Evolutionary conservation across 208 protist genomes (phyloP), one percentile per base, ranked within the genome.

Genomic region (Histomonas meleagridis): DNA sequence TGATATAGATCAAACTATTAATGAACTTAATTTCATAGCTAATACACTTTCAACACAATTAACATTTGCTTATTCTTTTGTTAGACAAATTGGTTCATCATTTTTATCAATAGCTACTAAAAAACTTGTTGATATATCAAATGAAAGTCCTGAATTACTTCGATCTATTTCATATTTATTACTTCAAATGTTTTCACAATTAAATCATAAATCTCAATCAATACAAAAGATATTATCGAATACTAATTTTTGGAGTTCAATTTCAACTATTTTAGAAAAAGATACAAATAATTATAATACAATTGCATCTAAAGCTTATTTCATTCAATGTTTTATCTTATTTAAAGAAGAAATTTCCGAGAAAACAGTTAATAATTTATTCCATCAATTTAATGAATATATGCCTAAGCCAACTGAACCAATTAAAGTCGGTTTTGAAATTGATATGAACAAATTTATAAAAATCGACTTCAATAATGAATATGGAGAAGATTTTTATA

Each of bases 21-120:
- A 51, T 38, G 46, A 86, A 55, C 16, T 86, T n/a, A 28, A 86
- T 55, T 86, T 86, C 46, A 86, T 86, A 38, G 23, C 76, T 38
- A 9, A 86, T 48, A 55, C 76, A 57, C 28, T 86, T 3, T 51
- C 28, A n/a, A 43, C 76, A 38, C 76, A 86, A 38, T n/a, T 48
- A 38, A 4, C 46, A 21, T 86, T 86, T 48, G 76, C 76, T 14
- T 86, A 86, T 86, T 86, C 76, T 18, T 86, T 86, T 35, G 76
- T 86, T 7, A 5, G 46, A 1, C 43, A 46, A 43, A 18, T 86
- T n/a, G 76, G 76, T 2, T 51, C 40, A 43, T 43, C 76, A 38
- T 86, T 51, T 28, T 40, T 48, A 10, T 28, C 3, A 10, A 28
- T 28, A 38, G 76, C 76, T 16, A 12, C 23, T 14, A 26, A 51